A percentile compares a stretch with the other conserved stretches of the same genome.
phyloP scores from a whole-genome alignment of 192 early-diverging fungal genomes.

The Radiomyces spectabilis region DNA sequence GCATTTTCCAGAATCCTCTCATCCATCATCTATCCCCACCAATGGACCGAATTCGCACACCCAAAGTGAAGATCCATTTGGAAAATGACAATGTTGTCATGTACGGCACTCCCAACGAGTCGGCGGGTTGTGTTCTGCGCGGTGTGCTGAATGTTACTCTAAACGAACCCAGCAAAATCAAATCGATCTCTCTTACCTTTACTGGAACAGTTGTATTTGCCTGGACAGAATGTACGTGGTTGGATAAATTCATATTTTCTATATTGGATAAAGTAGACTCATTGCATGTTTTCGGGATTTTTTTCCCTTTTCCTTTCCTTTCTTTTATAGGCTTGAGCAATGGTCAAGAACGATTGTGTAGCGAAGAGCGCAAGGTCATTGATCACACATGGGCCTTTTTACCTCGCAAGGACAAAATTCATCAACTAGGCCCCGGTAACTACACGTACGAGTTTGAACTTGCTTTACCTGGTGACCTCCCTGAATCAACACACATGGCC shows the following conservation, averaged over 20 bases:
- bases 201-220: constrained; percentile 38
- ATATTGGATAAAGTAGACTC: background rate
- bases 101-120: constrained; percentile 28
- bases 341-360: constrained; percentile 7
- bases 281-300: background rate
- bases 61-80: constrained; percentile 22
- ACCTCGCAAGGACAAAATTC: constrained; percentile 23
- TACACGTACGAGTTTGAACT: constrained; percentile 47
- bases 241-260: background rate
- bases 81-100: constrained; percentile 29
- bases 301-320: background rate
- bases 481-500: constrained; percentile 43
- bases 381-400: constrained; percentile 48
- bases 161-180: constrained; percentile 37
- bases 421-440: constrained; percentile 21
- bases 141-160: constrained; percentile 42
- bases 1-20: too few species aligned
- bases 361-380: constrained; percentile 28
- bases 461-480: constrained; percentile 44
- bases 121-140: constrained; percentile 40
- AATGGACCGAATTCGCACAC: too few species aligned
- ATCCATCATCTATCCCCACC: too few species aligned
- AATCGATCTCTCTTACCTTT: constrained; percentile 38
- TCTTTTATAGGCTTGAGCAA: constrained; percentile 8
- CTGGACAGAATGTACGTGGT: constrained; percentile 30